Conservation (phyloP, 1,284 basidiomycete genomes). For the Afroboletus lepidellus region DNA sequence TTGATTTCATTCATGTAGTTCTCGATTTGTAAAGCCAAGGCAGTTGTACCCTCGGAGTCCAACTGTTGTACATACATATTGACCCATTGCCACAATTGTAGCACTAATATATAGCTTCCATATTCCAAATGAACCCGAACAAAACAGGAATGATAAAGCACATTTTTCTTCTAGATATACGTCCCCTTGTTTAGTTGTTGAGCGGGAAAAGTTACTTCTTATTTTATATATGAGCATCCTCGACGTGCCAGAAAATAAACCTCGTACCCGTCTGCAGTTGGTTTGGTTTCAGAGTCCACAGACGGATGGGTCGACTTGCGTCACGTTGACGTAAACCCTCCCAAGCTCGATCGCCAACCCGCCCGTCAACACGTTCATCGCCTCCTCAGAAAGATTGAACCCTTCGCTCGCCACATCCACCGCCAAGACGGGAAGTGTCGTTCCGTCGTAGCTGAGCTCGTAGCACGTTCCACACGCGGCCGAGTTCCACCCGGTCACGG, state of each 20-base stretch:
- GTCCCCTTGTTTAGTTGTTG: no score
- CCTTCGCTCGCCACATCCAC: constrained; percentile 38
- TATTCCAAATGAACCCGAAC: no score
- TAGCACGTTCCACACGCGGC: constrained; percentile 35
- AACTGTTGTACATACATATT: no score
- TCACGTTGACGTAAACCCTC: constrained; percentile 19
- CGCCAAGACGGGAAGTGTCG: constrained; percentile 26
- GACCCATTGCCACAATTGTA: no score
- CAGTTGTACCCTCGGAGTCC: no score
- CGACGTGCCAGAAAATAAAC: background rate
- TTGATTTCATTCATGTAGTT: background rate
- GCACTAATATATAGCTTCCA: no score
- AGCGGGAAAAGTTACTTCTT: no score
- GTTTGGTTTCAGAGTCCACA: constrained; percentile 21
- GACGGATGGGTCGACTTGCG: constrained; percentile 22
- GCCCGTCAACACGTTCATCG: constrained; percentile 36
- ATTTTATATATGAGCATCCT: constrained; percentile 4
- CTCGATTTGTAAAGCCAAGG: constrained; percentile 17
- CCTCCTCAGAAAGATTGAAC: constrained; percentile 36
- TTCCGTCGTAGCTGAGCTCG: constrained; percentile 23
- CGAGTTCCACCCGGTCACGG: constrained; percentile 35
- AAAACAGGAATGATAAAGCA: no score
- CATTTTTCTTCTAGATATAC: no score
- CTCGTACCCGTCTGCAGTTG: background rate
- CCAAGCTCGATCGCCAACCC: constrained; percentile 30